Evolutionary conservation across 2,329 filamentous ascomycete genomes (phyloP), one percentile per base, ranked within the genome.

Genomic region (Aspergillus bombycis): DNA sequence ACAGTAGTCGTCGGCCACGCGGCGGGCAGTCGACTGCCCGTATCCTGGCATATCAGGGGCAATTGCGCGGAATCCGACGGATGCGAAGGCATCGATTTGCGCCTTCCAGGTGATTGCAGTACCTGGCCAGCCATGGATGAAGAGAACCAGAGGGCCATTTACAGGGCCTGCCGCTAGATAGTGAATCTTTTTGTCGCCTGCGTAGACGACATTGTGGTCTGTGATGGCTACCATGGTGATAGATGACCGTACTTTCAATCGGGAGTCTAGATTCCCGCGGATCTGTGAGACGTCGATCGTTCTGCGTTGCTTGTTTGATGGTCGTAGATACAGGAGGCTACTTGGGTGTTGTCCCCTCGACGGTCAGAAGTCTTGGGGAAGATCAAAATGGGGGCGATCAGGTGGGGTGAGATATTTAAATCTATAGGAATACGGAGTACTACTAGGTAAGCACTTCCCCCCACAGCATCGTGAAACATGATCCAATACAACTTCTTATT

Each of bases 111-210:
- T 66, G 43, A 66, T 66, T 69, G 21, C 75, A 65, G 60, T 80
- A 59, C 66, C 80, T 48, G 70, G 76, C 73, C 63, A 82, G 67
- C 68, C 83, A 68, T 72, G 81, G 34, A 78, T 62, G 50, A 79
- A 75, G 63, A 77, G 52, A 48, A 66, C 43, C 46, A 66, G 48
- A 23, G 65, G 65, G 38, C 65, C 65, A 46, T 61, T 53, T 9
- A 45, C 36, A 4, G 65, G 65, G 26, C 65, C 65, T 11, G 62
- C 32, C 6, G 65, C 62, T 28, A 66, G 54, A 48, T 66, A 66
- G 38, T 66, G 65, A 19, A 66, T 64, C 9, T 16, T 60, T 61
- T 61, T 66, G 21, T 58, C 48, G 34, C 46, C 57, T 9, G 57
- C 65, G n/a, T 62, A 65, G 57, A 50, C 53, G 34, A 62, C 61